These are phyloP conservation scores for Rosa lucieae DNA, from an alignment of 306 rosid genomes.

Conservation along the genomic window DNA sequence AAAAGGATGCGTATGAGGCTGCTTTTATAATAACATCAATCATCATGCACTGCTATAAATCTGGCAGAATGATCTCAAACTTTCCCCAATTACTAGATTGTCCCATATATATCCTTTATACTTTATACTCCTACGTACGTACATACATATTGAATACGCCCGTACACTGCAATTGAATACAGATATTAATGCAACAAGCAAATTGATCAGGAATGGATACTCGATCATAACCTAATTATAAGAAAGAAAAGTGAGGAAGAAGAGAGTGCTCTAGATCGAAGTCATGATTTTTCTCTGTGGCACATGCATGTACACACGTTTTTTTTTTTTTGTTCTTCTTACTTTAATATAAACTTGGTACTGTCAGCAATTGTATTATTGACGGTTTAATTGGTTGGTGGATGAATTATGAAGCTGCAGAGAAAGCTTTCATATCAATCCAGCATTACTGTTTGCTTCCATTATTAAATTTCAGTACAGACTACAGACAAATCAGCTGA, in stretches of 20 bases:
- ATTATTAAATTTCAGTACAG: slow-evolving; percentile 25
- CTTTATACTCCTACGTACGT: not conserved
- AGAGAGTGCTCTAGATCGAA: not conserved
- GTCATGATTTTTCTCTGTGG: not conserved
- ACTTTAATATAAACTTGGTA: not conserved
- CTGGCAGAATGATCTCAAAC: not conserved
- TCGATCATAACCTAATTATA: not conserved
- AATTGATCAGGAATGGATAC: not conserved
- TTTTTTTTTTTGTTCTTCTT: not conserved
- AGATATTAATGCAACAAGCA: not conserved
- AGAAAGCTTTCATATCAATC: not conserved
- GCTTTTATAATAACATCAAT: not conserved
- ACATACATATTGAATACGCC: not conserved
- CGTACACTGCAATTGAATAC: not conserved
- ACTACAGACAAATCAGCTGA: slow-evolving; percentile 16
- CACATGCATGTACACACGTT: not conserved
- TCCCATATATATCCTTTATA: not conserved
- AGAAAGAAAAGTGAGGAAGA: not conserved
- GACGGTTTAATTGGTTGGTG: not conserved
- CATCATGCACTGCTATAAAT: not conserved
- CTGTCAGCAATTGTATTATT: not conserved
- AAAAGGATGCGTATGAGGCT: slow-evolving; percentile 26
- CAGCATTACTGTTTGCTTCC: slow-evolving; percentile 17
- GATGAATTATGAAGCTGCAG: not conserved
- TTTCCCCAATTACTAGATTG: not conserved